Conservation (phyloP, 2,329 filamentous ascomycete species). For the Volutella citrinella region DNA sequence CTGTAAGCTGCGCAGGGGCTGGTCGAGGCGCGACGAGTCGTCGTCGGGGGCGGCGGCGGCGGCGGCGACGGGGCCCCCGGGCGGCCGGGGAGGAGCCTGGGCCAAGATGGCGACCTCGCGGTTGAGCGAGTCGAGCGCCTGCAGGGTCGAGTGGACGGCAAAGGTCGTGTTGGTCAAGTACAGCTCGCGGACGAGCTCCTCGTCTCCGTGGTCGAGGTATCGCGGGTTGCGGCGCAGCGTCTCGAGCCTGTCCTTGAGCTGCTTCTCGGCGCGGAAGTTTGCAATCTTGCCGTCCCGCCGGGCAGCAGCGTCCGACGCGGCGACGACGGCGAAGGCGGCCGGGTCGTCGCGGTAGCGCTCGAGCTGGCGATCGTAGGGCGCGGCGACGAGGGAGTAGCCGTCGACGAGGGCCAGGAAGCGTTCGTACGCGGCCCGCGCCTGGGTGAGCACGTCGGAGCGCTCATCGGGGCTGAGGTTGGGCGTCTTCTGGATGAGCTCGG, state of each 20-base stretch:
- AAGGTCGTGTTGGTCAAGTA: constrained; percentile 74
- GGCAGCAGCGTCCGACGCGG: constrained; percentile 58
- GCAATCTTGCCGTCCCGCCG: constrained; percentile 82
- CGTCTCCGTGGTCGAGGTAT: constrained; percentile 67
- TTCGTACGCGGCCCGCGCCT: constrained; percentile 71
- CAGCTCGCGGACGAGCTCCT: constrained; percentile 76
- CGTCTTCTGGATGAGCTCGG: constrained; percentile 72
- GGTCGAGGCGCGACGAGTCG: constrained; percentile 70
- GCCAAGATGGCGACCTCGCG: constrained; percentile 82
- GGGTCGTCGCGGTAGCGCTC: constrained; percentile 71
- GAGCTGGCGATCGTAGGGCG: constrained; percentile 64
- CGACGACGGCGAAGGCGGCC: constrained; percentile 68
- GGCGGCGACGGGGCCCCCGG: constrained; percentile 45
- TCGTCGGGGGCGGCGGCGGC: constrained; percentile 46
- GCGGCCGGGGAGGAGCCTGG: constrained; percentile 65
- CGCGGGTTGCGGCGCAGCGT: constrained; percentile 41
- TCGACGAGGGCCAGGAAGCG: constrained; percentile 74
- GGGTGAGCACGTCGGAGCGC: constrained; percentile 60
- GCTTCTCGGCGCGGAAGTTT: constrained; percentile 81
- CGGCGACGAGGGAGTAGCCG: constrained; percentile 69
- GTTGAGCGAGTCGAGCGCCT: constrained; percentile 80
- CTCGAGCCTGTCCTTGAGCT: constrained; percentile 79
- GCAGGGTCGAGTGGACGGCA: constrained; percentile 75
- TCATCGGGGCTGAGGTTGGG: constrained; percentile 50
- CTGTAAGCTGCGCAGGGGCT: constrained; percentile 51